Evolutionary conservation across 192 early-diverging fungal genomes (phyloP).

Genomic region (Podila clonocystis): DNA sequence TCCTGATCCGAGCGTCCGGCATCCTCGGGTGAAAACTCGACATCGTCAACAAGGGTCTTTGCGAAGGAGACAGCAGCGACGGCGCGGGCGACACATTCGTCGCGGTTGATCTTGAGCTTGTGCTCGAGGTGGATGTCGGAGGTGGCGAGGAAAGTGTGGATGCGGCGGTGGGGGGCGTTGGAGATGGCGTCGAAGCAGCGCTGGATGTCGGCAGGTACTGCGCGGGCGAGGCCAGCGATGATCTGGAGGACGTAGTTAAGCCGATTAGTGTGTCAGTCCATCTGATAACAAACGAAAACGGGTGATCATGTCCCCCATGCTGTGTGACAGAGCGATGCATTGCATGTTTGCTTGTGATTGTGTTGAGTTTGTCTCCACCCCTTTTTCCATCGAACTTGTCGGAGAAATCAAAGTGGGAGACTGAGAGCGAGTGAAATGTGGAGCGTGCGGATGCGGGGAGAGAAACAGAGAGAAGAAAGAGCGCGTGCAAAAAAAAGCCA

Average conservation of each 20-base stretch:
- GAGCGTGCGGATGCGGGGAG: not conserved
- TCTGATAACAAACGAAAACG: not conserved
- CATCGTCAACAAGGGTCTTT: conserved; percentile 81
- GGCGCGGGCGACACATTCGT: conserved; percentile 86
- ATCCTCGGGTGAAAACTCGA: conserved; percentile 97
- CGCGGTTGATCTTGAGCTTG: conserved; percentile 92
- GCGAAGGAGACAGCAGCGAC: conserved; percentile 83
- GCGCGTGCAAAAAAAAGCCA: too few species aligned
- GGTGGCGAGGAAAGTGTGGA: conserved; percentile 96
- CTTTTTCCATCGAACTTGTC: too few species aligned
- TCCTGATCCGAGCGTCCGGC: conserved; percentile 90
- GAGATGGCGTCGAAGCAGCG: conserved; percentile 90
- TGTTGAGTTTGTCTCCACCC: too few species aligned
- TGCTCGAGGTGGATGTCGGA: conserved; percentile 95
- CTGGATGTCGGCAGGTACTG: conserved; percentile 85
- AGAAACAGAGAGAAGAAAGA: not conserved
- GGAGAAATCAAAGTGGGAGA: too few species aligned
- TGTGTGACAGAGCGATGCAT: too few species aligned
- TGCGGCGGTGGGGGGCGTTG: conserved; percentile 86
- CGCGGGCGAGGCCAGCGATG: conserved; percentile 91
- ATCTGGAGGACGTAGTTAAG: conserved; percentile 50
- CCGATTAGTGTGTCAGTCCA: not conserved
- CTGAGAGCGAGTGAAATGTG: not conserved
- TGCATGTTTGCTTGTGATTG: too few species aligned
- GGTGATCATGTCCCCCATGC: too few species aligned